These are phyloP conservation scores for Phalaenopsis aphrodite DNA, from an alignment of 106 monocot species.

Conservation along the genomic window DNA sequence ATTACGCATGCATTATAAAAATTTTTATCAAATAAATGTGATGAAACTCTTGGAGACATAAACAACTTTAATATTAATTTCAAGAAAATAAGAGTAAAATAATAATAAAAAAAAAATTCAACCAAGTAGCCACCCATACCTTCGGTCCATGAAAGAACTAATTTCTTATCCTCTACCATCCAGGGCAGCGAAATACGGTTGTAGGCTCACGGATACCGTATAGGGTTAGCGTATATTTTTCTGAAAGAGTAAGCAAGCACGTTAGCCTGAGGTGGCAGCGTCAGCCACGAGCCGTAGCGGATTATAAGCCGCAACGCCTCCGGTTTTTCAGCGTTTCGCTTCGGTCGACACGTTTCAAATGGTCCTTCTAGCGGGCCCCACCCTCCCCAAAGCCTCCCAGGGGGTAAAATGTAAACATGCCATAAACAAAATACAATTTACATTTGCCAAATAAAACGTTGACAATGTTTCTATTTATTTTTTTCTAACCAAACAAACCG, in stretches of 20 bases:
- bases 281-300: not conserved
- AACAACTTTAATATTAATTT: too few species aligned
- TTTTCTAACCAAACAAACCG: not conserved
- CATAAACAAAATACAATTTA: not conserved
- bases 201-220: not conserved
- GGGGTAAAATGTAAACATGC: not conserved
- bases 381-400: not conserved
- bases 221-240: not conserved
- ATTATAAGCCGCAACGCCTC: conserved; percentile 4
- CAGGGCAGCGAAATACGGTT: not conserved
- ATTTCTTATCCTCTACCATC: too few species aligned
- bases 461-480: not conserved
- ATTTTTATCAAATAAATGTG: too few species aligned
- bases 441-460: not conserved
- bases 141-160: too few species aligned
- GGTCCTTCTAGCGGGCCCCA: not conserved
- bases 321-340: not conserved
- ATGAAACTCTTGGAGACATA: too few species aligned
- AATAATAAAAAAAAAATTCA: too few species aligned
- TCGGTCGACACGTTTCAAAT: not conserved
- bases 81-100: too few species aligned
- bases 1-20: too few species aligned
- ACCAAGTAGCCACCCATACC: too few species aligned
- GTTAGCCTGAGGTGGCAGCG: not conserved
- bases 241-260: not conserved